Base-by-base conservation (phyloP, 306 rosid species). In the Hylodesmum podocarpum region DNA sequence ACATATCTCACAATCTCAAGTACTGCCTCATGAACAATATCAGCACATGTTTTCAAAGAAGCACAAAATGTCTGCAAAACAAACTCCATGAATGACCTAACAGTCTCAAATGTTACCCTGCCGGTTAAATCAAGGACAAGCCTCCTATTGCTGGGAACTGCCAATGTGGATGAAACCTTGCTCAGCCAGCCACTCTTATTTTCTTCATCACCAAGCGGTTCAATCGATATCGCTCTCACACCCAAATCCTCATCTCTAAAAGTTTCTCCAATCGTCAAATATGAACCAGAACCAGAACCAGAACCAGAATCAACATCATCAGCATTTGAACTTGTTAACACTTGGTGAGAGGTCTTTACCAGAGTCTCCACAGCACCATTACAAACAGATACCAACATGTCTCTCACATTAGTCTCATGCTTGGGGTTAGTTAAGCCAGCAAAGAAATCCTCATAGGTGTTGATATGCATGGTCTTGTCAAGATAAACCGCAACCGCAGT, bases 401-500 rank as follows among this genome's bases (percentile, higher is more conserved):
- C 96, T 36, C 84, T 92, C 78, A 90, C 88, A 47, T 87, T 72
- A 3, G 54, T 73, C 57, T 86, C 91, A 27, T 95, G 93, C 28
- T 85, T 85, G 10, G 95, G 96, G 72, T 92, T 86, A 3, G 98
- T 90, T 49, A 95, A 62, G 12, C 97, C 96, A 39, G 92, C 77
- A 78, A 95, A 90, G 78, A 95, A 78, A 21, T 86, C 91, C 65
- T 89, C 93, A 49, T 88, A 95, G 14, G 90, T 25, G 61, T 95
- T 90, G 85, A 95, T 84, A 47, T 88, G 80, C 95, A 84, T 86
- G 1, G 97, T 95, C 81, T 90, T 95, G 62, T 95, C 98, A 18
- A 95, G 93, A 87, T 89, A 95, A 34, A 89, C 93, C 1, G 93
- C 63, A 51, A 95, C 92, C 4, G 93, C 90, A 0, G 95, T 81